A percentile compares a stretch with the other conserved stretches of the same genome.
These are phyloP conservation scores for Geum urbanum DNA, from an alignment of 306 rosid species.

Conservation along the genomic window DNA sequence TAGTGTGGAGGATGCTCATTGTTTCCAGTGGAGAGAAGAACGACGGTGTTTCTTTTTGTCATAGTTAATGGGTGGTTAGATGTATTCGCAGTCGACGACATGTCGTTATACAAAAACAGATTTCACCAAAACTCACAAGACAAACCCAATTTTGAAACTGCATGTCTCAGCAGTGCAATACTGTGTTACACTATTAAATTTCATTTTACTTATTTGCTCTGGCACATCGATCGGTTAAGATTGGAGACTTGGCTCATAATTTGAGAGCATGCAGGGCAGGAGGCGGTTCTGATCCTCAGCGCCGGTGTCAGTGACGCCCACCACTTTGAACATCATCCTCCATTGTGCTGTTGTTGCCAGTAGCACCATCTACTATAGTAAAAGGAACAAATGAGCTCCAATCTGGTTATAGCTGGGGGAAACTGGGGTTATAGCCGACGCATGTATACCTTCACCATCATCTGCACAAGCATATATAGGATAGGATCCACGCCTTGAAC, in stretches of 20 bases:
- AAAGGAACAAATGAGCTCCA: slow-evolving; percentile 17
- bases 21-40: not conserved
- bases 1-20: not conserved
- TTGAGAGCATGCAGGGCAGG: slow-evolving; percentile 4
- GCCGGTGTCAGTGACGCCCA: slow-evolving; percentile 22
- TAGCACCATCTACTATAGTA: slow-evolving; percentile 32
- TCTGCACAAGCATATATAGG: slow-evolving; percentile 47
- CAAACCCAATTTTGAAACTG: slow-evolving; percentile 3
- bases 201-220: slow-evolving; percentile 31
- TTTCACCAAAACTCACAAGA: too few relatives aligned
- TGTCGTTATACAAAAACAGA: too few relatives aligned
- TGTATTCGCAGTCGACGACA: not conserved
- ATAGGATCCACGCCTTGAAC: slow-evolving; percentile 77
- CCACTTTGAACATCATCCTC: slow-evolving; percentile 37
- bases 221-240: slow-evolving; percentile 20
- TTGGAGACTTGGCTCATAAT: slow-evolving; percentile 19
- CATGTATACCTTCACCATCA: slow-evolving; percentile 56
- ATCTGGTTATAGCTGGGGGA: not conserved
- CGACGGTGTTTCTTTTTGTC: not conserved
- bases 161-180: slow-evolving; percentile 8
- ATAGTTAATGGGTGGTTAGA: too few relatives aligned
- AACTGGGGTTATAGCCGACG: slow-evolving; percentile 1
- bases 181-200: slow-evolving; percentile 4
- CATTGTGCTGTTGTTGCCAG: slow-evolving; percentile 6
- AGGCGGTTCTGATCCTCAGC: slow-evolving; percentile 39